phyloP scores from a whole-genome alignment of 1,139 yeast species.

The Taphrina wiesneri region DNA sequence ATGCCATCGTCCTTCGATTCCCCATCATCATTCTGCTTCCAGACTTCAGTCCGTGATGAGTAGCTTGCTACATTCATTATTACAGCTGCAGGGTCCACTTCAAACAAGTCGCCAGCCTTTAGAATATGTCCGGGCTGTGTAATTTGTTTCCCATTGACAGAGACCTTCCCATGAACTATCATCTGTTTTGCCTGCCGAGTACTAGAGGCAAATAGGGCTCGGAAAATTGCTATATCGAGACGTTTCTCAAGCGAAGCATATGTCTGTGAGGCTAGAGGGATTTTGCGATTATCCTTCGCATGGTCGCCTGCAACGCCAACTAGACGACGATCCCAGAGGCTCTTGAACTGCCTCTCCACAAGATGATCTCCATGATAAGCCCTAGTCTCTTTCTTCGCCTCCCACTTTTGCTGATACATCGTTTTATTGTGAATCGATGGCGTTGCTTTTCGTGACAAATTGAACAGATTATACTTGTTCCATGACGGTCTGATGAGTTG shows the following conservation, averaged over 20 bases:
- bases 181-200: constrained; percentile 92
- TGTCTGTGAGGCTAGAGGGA: constrained; percentile 82
- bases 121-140: constrained; percentile 79
- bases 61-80: constrained; percentile 52
- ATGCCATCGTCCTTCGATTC: not conserved
- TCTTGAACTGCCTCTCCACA: constrained; percentile 72
- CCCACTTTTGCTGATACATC: constrained; percentile 87
- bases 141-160: constrained; percentile 73
- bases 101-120: constrained; percentile 81
- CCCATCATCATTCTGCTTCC: not conserved
- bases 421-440: constrained; percentile 59
- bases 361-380: constrained; percentile 94
- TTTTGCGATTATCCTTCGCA: constrained; percentile 49
- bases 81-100: constrained; percentile 83
- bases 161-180: constrained; percentile 76
- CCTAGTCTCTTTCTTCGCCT: constrained; percentile 86
- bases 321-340: constrained; percentile 37
- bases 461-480: constrained; percentile 90
- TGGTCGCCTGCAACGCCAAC: constrained; percentile 32
- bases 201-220: constrained; percentile 91
- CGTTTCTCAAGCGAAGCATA: constrained; percentile 85
- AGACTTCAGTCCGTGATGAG: too few relatives aligned
- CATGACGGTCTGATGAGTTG: constrained; percentile 70
- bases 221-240: constrained; percentile 82
- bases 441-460: constrained; percentile 68